Evolutionary conservation across 2,329 filamentous ascomycete genomes (phyloP), one percentile per base, ranked within the genome.

Genomic region (Aureobasidium mangrovei): DNA sequence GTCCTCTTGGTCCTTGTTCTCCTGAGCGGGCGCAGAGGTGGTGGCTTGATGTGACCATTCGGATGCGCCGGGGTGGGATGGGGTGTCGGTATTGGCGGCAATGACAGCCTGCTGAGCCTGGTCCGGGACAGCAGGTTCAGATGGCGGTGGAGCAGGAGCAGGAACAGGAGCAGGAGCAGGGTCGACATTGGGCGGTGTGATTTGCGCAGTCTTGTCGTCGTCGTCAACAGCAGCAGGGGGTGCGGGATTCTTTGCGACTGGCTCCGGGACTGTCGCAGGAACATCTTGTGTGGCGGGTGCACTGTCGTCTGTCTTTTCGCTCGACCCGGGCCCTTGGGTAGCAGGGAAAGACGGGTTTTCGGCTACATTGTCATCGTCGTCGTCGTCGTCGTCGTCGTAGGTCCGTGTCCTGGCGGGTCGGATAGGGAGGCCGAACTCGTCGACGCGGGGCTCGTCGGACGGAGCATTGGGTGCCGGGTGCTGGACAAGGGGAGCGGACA

Each of bases 21-120:
- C 66, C 40, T 64, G 56, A 4, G 61, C 65, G 5, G 75, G 58
- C 12, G 81, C 75, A 12, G 78, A 72, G 7, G 83, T 79, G 46
- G 90, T 72, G 60, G 85, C 82, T 70, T 96, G 90, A 67, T 98
- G 91, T 1, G 93, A 97, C 77, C 87, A 97, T 70, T 95, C 90
- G 7, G 91, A 95, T 18, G 82, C 67, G 38, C 41, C 52, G 35
- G 33, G 53, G 18, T 54, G 32, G 36, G 36, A 4, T 28, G 28
- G 18, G 12, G 39, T 24, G 40, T 53, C 35, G 43, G 48, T 36
- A 27, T 54, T 45, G 7, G 40, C 41, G 42, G 39, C 36, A n/a
- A 53, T 43, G n/a, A 44, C 49, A n/a, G 49, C 49, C 26, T 53
- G 49, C 12, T 44, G 49, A 10, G 49, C 49, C 28, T 53, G 51